Evolutionary conservation across 257 asterid species (phyloP).

Genomic region (Ehretia macrophylla): DNA sequence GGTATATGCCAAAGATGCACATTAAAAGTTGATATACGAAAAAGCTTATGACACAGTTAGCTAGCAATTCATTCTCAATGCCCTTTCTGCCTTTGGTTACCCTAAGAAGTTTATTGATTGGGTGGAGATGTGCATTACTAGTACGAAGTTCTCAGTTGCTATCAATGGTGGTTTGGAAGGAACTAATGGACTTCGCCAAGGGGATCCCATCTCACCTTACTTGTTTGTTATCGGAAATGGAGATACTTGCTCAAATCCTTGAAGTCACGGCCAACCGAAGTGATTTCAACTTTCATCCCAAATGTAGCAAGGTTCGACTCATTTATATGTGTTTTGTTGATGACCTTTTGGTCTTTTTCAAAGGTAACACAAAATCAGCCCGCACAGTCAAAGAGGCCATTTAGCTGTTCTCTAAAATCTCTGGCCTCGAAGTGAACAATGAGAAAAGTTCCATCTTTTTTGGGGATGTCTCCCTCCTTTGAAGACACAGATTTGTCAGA

Average conservation of each 20-base stretch:
- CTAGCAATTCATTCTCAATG: not conserved
- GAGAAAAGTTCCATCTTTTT: no score
- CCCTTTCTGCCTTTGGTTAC: not conserved
- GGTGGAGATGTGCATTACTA: not conserved
- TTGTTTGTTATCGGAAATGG: not conserved
- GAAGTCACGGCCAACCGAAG: not conserved
- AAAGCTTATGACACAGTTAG: not conserved
- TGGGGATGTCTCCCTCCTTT: no score
- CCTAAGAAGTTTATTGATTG: not conserved
- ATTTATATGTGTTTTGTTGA: not conserved
- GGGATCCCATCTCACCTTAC: not conserved
- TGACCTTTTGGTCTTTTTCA: not conserved
- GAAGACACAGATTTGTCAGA: no score
- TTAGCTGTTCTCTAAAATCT: no score
- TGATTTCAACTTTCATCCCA: not conserved
- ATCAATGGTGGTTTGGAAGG: not conserved
- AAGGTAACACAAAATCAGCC: no score
- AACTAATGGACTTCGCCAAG: not conserved
- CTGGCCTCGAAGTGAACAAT: no score
- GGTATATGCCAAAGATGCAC: no score
- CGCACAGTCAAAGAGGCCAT: no score
- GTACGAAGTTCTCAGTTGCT: no score
- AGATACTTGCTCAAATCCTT: not conserved
- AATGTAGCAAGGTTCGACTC: not conserved
- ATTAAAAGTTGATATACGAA: no score